phyloP scores from a whole-genome alignment of 495 filamentous ascomycete genomes.

The Extremus antarcticus region DNA sequence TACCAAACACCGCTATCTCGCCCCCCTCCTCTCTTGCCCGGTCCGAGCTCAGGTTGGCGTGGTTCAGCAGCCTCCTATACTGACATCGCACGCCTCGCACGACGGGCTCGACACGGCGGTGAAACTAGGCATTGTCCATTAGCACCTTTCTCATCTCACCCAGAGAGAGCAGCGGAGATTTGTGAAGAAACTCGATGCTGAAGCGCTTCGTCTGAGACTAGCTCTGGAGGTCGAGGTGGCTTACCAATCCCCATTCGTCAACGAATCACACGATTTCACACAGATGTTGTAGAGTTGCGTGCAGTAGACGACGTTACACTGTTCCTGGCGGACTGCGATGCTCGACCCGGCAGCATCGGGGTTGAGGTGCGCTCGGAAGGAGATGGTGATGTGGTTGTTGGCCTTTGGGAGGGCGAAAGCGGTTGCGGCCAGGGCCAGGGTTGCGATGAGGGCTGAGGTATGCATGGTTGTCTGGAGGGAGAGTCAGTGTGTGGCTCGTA shows the following conservation, averaged over 20 bases:
- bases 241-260: neutral
- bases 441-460: neutral
- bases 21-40: neutral
- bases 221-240: too few species aligned
- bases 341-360: neutral
- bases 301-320: neutral
- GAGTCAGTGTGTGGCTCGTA: neutral
- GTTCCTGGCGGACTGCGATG: neutral
- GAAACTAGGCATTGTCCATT: neutral
- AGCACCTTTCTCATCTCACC: too few species aligned
- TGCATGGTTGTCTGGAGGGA: neutral
- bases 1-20: neutral
- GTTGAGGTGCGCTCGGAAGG: neutral
- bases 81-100: neutral
- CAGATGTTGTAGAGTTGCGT: neutral
- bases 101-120: neutral
- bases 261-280: neutral
- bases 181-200: too few species aligned
- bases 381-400: neutral
- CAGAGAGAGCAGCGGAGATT: too few species aligned
- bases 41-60: too few species aligned
- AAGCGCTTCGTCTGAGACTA: too few species aligned
- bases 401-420: neutral
- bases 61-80: neutral
- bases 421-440: neutral